Conservation (phyloP, 192 early-diverging fungal genomes). For the Coemansia sp. region DNA sequence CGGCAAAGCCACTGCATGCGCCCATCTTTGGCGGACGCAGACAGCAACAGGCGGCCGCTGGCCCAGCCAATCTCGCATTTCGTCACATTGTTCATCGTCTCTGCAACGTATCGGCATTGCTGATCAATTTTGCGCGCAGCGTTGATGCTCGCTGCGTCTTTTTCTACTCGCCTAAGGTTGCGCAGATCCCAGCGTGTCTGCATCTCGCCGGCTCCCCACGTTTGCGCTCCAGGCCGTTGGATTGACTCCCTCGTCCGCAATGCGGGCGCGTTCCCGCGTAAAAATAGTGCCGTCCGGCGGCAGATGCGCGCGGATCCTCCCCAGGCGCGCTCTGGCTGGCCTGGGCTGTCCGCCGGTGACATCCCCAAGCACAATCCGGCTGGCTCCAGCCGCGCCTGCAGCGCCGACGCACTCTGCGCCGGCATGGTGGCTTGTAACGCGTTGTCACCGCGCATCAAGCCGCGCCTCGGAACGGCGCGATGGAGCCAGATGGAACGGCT, state of each 20-base stretch:
- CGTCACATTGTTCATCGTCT: not conserved
- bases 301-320: no score
- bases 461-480: not conserved
- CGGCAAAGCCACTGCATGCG: not conserved
- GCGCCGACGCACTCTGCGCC: not conserved
- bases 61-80: conserved; percentile 2
- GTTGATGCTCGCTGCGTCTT: not conserved
- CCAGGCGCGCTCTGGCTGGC: no score
- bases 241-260: no score
- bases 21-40: no score
- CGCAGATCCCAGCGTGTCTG: not conserved
- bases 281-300: no score
- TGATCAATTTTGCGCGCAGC: not conserved
- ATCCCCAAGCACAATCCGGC: not conserved
- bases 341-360: no score
- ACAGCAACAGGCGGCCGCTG: not conserved
- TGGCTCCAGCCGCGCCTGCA: not conserved
- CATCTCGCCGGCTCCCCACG: no score
- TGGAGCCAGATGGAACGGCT: no score
- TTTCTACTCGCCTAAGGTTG: not conserved
- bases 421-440: not conserved
- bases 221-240: no score
- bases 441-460: conserved; percentile 5
- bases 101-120: not conserved
- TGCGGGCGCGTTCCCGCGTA: no score